Percentiles rank a stretch among this genome's conserved stretches.
phyloP scores from a whole-genome alignment of 2,329 filamentous ascomycete species.

The Coleophoma crateriformis region DNA sequence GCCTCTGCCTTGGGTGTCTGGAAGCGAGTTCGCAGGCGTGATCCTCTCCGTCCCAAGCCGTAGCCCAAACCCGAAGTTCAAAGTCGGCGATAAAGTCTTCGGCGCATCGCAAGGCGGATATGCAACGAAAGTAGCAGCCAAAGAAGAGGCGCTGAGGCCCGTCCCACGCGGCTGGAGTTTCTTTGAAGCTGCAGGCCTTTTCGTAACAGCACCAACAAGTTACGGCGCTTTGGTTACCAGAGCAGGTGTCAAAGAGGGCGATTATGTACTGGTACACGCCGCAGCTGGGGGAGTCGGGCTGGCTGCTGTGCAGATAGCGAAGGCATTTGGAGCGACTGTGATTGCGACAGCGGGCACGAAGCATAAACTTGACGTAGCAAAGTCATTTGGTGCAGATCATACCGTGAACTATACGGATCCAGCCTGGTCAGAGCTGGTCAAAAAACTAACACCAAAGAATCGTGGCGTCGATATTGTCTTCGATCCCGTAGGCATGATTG shows the following conservation, averaged over 20 bases:
- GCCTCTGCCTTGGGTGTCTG: constrained; percentile 77
- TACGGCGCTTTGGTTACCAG: constrained; percentile 79
- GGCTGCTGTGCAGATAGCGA: constrained; percentile 89
- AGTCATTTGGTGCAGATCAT: constrained; percentile 78
- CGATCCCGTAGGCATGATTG: constrained; percentile 88
- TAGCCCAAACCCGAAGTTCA: constrained; percentile 53
- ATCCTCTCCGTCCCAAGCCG: constrained; percentile 61
- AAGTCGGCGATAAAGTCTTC: constrained; percentile 78
- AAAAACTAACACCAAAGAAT: constrained; percentile 68
- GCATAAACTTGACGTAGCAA: constrained; percentile 75
- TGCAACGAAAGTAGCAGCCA: constrained; percentile 66
- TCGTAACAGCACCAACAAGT: constrained; percentile 86
- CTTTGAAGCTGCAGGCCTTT: constrained; percentile 79
- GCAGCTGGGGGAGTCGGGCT: constrained; percentile 89
- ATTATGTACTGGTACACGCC: constrained; percentile 86
- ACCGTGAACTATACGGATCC: constrained; percentile 68
- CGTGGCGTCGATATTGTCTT: constrained; percentile 83
- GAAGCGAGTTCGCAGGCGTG: constrained; percentile 79
- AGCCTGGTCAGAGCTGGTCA: constrained; percentile 63
- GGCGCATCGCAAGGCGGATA: constrained; percentile 83
- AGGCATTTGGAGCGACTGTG: constrained; percentile 87
- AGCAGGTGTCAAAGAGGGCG: constrained; percentile 71
- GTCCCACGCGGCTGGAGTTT: constrained; percentile 80
- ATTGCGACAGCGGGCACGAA: constrained; percentile 82
- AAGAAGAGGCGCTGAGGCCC: constrained; percentile 62